phyloP scores from a whole-genome alignment of 768 basidiomycete species.

The Lentinula lateritia region DNA sequence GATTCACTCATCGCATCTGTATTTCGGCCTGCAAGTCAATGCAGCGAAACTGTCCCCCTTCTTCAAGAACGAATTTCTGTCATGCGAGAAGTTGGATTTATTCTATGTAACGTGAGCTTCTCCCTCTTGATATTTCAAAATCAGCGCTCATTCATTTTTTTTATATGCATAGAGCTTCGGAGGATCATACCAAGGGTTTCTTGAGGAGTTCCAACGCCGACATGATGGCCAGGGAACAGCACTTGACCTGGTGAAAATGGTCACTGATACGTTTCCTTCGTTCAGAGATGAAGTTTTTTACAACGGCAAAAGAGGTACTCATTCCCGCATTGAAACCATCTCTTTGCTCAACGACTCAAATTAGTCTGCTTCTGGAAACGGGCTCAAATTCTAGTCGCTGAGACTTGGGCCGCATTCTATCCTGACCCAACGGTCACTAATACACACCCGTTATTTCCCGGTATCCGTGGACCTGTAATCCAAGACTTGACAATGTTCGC shows the following conservation, averaged over 20 bases:
- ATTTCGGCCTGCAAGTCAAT: conserved; percentile 57
- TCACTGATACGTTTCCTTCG: conserved; percentile 64
- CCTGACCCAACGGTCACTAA: conserved; percentile 36
- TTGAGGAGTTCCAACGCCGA: conserved; percentile 52
- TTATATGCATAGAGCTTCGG: conserved; percentile 44
- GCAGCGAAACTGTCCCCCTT: conserved; percentile 63
- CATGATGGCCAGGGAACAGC: conserved; percentile 57
- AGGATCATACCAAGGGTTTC: conserved; percentile 66
- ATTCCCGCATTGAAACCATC: not conserved
- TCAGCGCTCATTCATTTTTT: not conserved
- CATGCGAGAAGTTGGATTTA: conserved; percentile 72
- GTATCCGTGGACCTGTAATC: conserved; percentile 49
- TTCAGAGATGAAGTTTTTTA: conserved; percentile 67
- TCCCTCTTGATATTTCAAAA: not conserved
- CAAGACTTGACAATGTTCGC: conserved; percentile 87
- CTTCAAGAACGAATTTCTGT: conserved; percentile 65
- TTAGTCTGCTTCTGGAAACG: conserved; percentile 85
- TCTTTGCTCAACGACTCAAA: not conserved
- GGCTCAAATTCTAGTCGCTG: conserved; percentile 86
- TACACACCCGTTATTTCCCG: conserved; percentile 72
- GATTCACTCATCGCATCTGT: conserved; percentile 63
- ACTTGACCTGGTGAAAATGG: conserved; percentile 66
- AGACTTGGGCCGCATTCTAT: conserved; percentile 90
- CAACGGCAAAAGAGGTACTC: conserved; percentile 53
- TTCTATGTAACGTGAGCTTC: conserved; percentile 59